Evolutionary conservation across 2,329 filamentous ascomycete genomes (phyloP).

Genomic region (Verticillium albo-atrum): DNA sequence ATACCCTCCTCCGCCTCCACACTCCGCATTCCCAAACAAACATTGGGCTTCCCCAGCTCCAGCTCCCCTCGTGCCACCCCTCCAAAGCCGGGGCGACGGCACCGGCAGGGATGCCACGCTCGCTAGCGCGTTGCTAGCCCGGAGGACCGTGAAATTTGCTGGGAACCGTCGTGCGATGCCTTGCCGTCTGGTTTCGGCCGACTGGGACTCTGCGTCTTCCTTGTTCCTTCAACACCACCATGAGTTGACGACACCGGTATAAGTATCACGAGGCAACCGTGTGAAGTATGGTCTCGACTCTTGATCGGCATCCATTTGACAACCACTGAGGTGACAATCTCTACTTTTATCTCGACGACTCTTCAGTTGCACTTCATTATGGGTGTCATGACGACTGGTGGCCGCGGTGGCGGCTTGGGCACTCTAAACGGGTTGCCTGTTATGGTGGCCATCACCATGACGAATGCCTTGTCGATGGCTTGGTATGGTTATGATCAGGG

Average conservation of each 20-base stretch:
- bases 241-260: neutral
- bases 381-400: neutral
- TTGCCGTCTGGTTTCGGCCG: neutral
- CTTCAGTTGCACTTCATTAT: neutral
- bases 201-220: neutral
- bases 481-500: conserved; percentile 30
- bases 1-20: too few relatives aligned
- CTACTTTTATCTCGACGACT: neutral
- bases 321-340: neutral
- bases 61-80: neutral
- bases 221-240: neutral
- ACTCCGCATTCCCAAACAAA: neutral
- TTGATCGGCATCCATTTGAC: neutral
- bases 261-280: neutral
- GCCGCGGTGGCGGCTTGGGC: neutral
- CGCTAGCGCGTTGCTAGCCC: neutral
- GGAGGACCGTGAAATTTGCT: neutral
- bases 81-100: neutral
- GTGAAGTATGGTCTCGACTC: neutral
- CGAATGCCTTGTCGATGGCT: conserved; percentile 16
- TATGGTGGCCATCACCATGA: conserved; percentile 16
- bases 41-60: neutral
- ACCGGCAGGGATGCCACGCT: neutral
- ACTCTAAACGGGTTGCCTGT: conserved; percentile 16
- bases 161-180: neutral